Conservation (phyloP, 2,329 filamentous ascomycete genomes). For the Emericellopsis cladophorae region DNA sequence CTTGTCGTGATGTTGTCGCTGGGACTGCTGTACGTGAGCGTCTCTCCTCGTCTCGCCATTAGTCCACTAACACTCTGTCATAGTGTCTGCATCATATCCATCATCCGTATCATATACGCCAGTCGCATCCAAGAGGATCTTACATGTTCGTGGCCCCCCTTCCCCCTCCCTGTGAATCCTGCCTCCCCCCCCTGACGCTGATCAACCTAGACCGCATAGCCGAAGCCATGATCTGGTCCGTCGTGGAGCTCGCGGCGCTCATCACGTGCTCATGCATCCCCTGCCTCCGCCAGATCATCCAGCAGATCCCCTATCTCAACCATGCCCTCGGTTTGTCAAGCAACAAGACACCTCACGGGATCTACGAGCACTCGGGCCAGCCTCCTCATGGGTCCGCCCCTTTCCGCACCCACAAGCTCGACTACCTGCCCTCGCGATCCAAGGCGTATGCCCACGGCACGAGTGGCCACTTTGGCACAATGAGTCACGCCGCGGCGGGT, state of each 20-base stretch:
- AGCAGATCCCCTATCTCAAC: conserved; percentile 14
- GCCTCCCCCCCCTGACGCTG: neutral
- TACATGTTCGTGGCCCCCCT: conserved; percentile 9
- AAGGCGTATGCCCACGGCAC: neutral
- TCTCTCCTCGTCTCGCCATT: neutral
- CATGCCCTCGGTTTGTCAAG: conserved; percentile 14
- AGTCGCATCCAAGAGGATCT: conserved; percentile 10
- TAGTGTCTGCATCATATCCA: conserved; percentile 11
- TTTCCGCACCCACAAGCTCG: neutral
- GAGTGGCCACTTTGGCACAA: conserved; percentile 6
- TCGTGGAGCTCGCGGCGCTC: conserved; percentile 15
- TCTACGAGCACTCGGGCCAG: neutral
- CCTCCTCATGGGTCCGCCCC: neutral
- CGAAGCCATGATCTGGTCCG: conserved; percentile 15
- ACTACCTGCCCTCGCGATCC: neutral
- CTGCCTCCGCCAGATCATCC: conserved; percentile 14
- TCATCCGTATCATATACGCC: conserved; percentile 14
- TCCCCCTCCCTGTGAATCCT: neutral
- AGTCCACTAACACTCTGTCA: neutral
- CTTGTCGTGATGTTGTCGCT: conserved; percentile 13
- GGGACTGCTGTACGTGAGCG: conserved; percentile 10
- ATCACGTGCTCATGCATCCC: conserved; percentile 18
- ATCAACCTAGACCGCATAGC: conserved; percentile 9
- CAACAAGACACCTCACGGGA: conserved; percentile 4
- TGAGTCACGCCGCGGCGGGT: conserved; percentile 4